A percentile compares a stretch with the other conserved stretches of the same genome.
Evolutionary conservation across 805 yeast genomes (phyloP).

Genomic region (Clavispora asparagi): DNA sequence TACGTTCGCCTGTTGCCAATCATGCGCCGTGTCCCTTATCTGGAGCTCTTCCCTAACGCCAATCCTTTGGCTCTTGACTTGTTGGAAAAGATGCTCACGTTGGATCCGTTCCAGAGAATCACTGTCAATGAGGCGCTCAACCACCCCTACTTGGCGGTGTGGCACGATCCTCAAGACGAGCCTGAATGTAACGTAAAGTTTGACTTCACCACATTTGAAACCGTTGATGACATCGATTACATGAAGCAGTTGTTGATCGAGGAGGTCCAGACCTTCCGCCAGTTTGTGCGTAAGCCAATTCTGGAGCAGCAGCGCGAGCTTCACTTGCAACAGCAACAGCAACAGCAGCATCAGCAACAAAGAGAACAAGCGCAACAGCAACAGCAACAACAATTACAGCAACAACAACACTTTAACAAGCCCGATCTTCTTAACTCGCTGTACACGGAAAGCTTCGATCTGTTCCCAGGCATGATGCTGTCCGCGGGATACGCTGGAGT

Average conservation of each 20-base stretch:
- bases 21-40: constrained; percentile 74
- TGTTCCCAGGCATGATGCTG: constrained; percentile 11
- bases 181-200: constrained; percentile 76
- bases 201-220: constrained; percentile 80
- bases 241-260: constrained; percentile 75
- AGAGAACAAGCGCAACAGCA: constrained; percentile 9
- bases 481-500: constrained; percentile 7
- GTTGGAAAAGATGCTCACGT: constrained; percentile 65
- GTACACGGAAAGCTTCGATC: constrained; percentile 1
- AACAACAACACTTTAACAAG: background rate
- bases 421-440: background rate
- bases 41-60: constrained; percentile 72
- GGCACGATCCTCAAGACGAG: constrained; percentile 77
- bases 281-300: constrained; percentile 73
- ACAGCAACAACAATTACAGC: constrained; percentile 2
- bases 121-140: constrained; percentile 82
- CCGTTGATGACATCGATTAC: constrained; percentile 64
- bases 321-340: constrained; percentile 27
- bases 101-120: constrained; percentile 80
- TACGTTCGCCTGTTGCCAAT: constrained; percentile 83
- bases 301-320: constrained; percentile 42
- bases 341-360: constrained; percentile 22
- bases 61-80: constrained; percentile 79
- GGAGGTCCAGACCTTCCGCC: constrained; percentile 75
- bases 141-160: constrained; percentile 82